Evolutionary conservation across 345 rosid species (phyloP).

Genomic region (Salix exigua): DNA sequence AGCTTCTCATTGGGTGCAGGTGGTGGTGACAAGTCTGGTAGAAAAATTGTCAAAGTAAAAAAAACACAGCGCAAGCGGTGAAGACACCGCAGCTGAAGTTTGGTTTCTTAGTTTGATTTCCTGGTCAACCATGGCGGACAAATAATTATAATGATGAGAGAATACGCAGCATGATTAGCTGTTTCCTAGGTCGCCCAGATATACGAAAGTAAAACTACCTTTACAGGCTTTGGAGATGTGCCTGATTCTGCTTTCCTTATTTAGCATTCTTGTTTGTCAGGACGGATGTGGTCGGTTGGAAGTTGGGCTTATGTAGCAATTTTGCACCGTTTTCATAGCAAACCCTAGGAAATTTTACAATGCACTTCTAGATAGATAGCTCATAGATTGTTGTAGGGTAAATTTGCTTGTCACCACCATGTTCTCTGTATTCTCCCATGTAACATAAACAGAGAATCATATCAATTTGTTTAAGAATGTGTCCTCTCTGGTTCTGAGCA

Average conservation of each 20-base stretch:
- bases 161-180: not conserved
- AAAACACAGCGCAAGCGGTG: constrained; percentile 48
- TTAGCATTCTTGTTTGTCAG: not conserved
- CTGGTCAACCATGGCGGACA: not conserved
- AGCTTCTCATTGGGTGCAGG: constrained; percentile 79
- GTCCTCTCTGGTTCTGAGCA: not conserved
- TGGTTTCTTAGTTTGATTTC: not conserved
- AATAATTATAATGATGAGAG: constrained; percentile 16
- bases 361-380: constrained; percentile 25
- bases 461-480: constrained; percentile 6
- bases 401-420: not conserved
- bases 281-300: not conserved
- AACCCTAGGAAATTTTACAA: constrained; percentile 9
- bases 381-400: constrained; percentile 14
- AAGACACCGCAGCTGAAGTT: not conserved
- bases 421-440: constrained; percentile 18
- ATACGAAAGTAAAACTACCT: not conserved
- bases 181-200: constrained; percentile 4
- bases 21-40: constrained; percentile 62
- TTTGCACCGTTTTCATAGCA: constrained; percentile 30
- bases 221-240: constrained; percentile 2
- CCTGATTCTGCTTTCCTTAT: not conserved
- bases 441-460: constrained; percentile 26
- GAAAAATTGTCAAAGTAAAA: constrained; percentile 50
- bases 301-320: constrained; percentile 24